Evolutionary conservation across 768 basidiomycete genomes (phyloP).

Genomic region (Trametes villosa): DNA sequence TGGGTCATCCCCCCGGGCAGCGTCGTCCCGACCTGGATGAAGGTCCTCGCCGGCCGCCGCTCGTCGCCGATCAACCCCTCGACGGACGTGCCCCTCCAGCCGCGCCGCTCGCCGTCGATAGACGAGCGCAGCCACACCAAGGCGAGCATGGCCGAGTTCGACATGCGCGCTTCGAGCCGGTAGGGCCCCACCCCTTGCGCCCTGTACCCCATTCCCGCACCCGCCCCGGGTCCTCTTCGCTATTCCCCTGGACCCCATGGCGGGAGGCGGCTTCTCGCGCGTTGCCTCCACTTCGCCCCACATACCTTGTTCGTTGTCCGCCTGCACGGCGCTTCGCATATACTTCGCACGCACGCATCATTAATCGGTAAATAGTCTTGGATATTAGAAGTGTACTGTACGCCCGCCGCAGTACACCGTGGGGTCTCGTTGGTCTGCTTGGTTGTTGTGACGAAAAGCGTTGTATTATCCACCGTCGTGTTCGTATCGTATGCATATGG

Average conservation of each 20-base stretch:
- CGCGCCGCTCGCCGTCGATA: constrained; percentile 8
- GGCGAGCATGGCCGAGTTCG: constrained; percentile 12
- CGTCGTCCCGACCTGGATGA: constrained; percentile 73
- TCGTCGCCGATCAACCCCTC: neutral
- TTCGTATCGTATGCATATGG: too few species aligned
- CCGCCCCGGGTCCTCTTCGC: too few species aligned
- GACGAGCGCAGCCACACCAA: constrained; percentile 17
- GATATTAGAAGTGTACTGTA: neutral
- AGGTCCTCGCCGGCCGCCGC: constrained; percentile 33
- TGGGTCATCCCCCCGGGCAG: constrained; percentile 77
- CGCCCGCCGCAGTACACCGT: neutral
- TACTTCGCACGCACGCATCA: neutral
- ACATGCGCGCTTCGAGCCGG: constrained; percentile 8
- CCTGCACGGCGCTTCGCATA: too few species aligned
- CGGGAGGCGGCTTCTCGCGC: too few species aligned
- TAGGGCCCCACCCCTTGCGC: neutral
- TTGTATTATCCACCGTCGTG: too few species aligned
- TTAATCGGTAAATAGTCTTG: neutral
- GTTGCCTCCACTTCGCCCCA: too few species aligned
- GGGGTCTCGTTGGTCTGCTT: neutral
- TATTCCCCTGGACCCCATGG: neutral
- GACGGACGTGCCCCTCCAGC: constrained; percentile 12
- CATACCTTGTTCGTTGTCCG: too few species aligned
- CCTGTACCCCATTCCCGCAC: neutral
- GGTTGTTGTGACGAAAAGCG: too few species aligned